Conservation (phyloP, 164 flowering plant species). For the Paratinospora sagittata region DNA sequence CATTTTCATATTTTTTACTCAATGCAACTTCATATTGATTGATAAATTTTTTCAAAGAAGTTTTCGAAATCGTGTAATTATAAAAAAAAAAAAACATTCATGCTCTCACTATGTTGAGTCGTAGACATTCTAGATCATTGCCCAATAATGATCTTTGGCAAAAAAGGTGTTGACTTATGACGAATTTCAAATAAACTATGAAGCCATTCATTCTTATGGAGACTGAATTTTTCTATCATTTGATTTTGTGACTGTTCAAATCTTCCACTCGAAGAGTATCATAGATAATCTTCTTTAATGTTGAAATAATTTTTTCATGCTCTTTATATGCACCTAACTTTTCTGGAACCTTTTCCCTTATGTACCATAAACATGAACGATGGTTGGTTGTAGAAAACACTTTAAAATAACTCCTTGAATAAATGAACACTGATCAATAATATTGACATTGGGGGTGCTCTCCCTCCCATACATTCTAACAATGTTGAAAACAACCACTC, state of each 20-base stretch:
- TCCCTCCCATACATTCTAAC: constrained; percentile 41
- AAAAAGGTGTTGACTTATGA: constrained; percentile 56
- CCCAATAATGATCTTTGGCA: constrained; percentile 52
- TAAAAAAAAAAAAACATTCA: constrained; percentile 52
- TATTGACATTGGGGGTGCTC: constrained; percentile 47
- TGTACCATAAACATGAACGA: constrained; percentile 41
- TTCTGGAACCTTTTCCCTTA: constrained; percentile 50
- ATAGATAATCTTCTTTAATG: constrained; percentile 39
- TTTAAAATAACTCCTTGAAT: constrained; percentile 40
- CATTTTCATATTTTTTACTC: constrained; percentile 38
- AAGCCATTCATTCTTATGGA: constrained; percentile 59
- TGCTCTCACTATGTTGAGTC: constrained; percentile 32
- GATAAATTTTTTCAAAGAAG: too few species aligned
- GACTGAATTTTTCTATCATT: constrained; percentile 47
- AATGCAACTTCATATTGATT: constrained; percentile 58
- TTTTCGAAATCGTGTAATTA: constrained; percentile 44
- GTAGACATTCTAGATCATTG: constrained; percentile 59
- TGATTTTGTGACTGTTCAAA: constrained; percentile 59
- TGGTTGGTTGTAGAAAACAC: constrained; percentile 59
- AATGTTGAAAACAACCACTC: constrained; percentile 59
- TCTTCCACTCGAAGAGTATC: constrained; percentile 49
- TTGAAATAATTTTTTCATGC: constrained; percentile 42
- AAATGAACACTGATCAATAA: constrained; percentile 44
- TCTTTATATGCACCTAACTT: constrained; percentile 38
- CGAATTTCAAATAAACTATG: constrained; percentile 48